These are phyloP conservation scores for Lupinus albus DNA, from an alignment of 306 rosid species.

Conservation along the genomic window DNA sequence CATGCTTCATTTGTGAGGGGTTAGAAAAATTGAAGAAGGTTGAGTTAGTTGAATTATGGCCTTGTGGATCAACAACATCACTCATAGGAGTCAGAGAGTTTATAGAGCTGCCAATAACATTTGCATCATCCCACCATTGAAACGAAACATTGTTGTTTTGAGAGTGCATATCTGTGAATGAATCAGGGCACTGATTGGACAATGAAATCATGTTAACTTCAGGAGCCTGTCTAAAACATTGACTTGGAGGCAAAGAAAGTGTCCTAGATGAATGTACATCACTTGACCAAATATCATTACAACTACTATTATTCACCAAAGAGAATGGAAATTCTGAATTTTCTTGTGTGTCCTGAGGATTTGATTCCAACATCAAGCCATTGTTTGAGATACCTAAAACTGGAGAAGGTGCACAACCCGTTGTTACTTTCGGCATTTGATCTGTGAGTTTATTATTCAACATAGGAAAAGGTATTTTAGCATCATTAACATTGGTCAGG, in stretches of 20 bases:
- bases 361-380: slow-evolving; percentile 44
- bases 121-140: slow-evolving; percentile 63
- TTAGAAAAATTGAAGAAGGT: slow-evolving; percentile 46
- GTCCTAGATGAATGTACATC: slow-evolving; percentile 52
- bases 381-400: slow-evolving; percentile 46
- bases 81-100: slow-evolving; percentile 51
- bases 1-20: slow-evolving; percentile 47
- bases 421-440: slow-evolving; percentile 34
- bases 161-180: slow-evolving; percentile 44
- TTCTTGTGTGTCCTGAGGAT: slow-evolving; percentile 40
- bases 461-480: slow-evolving; percentile 39
- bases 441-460: slow-evolving; percentile 44
- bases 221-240: slow-evolving; percentile 41
- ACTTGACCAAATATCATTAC: slow-evolving; percentile 57
- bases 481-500: slow-evolving; percentile 42
- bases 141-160: slow-evolving; percentile 44
- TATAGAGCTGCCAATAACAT: slow-evolving; percentile 42
- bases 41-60: slow-evolving; percentile 42
- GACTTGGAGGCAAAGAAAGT: slow-evolving; percentile 45
- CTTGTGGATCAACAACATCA: slow-evolving; percentile 48
- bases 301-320: slow-evolving; percentile 50
- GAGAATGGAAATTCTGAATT: slow-evolving; percentile 52
- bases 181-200: slow-evolving; percentile 45
- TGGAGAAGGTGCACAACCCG: slow-evolving; percentile 39
- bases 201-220: slow-evolving; percentile 45